These are phyloP conservation scores for Diaporthe helianthi DNA, from an alignment of 2,329 filamentous ascomycete species.

Conservation along the genomic window DNA sequence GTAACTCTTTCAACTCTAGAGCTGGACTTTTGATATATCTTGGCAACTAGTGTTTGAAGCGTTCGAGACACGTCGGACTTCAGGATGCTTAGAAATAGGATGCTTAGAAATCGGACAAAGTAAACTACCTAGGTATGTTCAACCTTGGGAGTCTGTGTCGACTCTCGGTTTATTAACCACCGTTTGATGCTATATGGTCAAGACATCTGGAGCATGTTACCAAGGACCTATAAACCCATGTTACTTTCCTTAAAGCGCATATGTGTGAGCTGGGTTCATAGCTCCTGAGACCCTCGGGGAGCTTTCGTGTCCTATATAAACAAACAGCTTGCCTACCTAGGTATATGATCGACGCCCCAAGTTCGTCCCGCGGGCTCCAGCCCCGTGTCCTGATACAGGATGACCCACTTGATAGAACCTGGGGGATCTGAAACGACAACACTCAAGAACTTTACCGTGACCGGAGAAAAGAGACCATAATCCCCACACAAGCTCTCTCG, in stretches of 20 bases:
- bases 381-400: neutral
- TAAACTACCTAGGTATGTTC: neutral
- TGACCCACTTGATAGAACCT: neutral
- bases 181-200: neutral
- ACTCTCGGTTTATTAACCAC: neutral
- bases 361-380: slow-evolving; percentile 13
- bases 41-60: neutral
- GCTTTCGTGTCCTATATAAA: neutral
- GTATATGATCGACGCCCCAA: slow-evolving; percentile 16
- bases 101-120: no score
- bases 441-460: neutral
- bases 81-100: no score
- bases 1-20: neutral
- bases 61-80: neutral
- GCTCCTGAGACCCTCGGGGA: neutral
- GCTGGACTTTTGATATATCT: neutral
- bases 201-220: neutral
- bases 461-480: neutral
- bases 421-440: slow-evolving; percentile 2
- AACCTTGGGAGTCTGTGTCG: neutral
- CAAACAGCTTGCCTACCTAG: neutral
- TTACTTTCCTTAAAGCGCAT: neutral
- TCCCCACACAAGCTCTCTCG: neutral
- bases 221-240: neutral
- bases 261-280: neutral